Evolutionary conservation across 495 filamentous ascomycete genomes (phyloP).

Genomic region (Annulohypoxylon moriforme): DNA sequence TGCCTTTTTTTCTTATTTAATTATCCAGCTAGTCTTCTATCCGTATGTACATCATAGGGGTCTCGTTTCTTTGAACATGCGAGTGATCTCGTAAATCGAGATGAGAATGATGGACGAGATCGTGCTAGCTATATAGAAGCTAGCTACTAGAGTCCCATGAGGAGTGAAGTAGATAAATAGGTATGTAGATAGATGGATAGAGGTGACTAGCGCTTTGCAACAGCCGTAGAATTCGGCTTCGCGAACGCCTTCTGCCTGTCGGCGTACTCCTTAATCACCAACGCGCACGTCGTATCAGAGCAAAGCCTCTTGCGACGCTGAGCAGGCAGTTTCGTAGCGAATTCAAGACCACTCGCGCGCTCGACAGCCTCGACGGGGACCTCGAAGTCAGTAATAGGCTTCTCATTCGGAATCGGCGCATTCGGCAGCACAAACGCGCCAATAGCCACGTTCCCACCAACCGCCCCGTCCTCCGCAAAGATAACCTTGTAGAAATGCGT

Average conservation of each 20-base stretch:
- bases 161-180: background rate
- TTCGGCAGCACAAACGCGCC: constrained; percentile 97
- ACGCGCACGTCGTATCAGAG: constrained; percentile 80
- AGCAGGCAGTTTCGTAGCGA: constrained; percentile 79
- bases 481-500: constrained; percentile 99
- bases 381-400: constrained; percentile 87
- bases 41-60: constrained; percentile 7
- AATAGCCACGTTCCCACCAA: constrained; percentile 81
- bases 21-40: constrained; percentile 6
- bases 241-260: constrained; percentile 69
- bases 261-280: constrained; percentile 83
- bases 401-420: constrained; percentile 86
- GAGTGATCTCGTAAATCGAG: background rate
- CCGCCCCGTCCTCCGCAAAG: constrained; percentile 85
- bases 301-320: constrained; percentile 83
- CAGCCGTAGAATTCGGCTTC: constrained; percentile 44
- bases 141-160: background rate
- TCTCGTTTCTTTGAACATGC: background rate
- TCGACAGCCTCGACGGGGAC: constrained; percentile 93
- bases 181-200: background rate
- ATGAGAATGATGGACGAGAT: background rate
- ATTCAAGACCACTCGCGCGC: constrained; percentile 90
- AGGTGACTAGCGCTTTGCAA: constrained; percentile 28
- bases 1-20: constrained; percentile 13
- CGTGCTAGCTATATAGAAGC: too few species aligned